Percentiles rank a stretch among this genome's conserved stretches.
These are phyloP conservation scores for Stephania japonica DNA, from an alignment of 164 flowering plant genomes.

Conservation along the genomic window DNA sequence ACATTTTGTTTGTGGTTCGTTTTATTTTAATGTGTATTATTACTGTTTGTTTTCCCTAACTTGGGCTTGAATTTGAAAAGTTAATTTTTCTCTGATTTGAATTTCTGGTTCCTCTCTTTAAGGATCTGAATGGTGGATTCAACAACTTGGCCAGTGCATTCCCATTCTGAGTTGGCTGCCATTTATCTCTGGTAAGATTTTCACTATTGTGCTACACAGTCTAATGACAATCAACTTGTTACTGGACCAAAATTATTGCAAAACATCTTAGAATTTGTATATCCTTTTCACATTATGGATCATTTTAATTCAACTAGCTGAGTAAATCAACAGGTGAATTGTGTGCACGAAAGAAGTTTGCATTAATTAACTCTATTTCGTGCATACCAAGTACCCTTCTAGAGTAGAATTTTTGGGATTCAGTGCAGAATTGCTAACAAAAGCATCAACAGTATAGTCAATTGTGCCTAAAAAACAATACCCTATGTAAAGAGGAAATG, in stretches of 20 bases:
- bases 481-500: too few species aligned
- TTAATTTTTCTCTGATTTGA: background rate
- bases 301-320: background rate
- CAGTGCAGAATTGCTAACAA: background rate
- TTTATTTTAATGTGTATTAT: background rate
- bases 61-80: background rate
- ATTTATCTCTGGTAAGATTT: conserved; percentile 49
- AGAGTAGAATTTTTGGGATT: background rate
- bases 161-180: conserved; percentile 87
- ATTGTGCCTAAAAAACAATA: too few species aligned
- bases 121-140: conserved; percentile 99
- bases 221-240: background rate
- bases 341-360: background rate
- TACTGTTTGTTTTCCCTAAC: background rate
- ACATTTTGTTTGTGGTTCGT: background rate
- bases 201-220: background rate
- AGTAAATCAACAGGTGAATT: background rate
- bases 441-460: too few species aligned
- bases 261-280: background rate
- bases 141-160: conserved; percentile 57
- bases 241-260: background rate
- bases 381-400: background rate
- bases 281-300: background rate
- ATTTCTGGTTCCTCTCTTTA: conserved; percentile 1
- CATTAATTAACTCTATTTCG: too few species aligned